phyloP scores from a whole-genome alignment of 257 asterid genomes.

The Penstemon davidsonii region DNA sequence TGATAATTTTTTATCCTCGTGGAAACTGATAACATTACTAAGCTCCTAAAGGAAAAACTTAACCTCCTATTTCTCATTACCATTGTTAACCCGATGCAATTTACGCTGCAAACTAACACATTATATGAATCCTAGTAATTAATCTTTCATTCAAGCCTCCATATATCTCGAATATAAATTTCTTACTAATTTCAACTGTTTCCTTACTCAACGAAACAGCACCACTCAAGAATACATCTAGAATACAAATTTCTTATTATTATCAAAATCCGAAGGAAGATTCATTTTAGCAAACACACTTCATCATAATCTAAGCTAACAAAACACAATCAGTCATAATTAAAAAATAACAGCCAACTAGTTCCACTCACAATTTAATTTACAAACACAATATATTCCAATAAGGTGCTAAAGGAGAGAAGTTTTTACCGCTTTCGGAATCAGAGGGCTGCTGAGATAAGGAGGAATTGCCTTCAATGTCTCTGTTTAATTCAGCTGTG shows the following conservation, averaged over 20 bases:
- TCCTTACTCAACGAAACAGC: not conserved
- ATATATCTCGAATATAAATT: not conserved
- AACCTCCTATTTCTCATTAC: not conserved
- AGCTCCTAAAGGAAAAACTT: not conserved
- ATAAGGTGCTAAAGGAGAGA: not conserved
- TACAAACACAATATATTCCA: not conserved
- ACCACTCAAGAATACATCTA: not conserved
- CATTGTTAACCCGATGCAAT: not conserved
- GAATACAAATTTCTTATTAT: not conserved
- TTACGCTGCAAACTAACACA: not conserved
- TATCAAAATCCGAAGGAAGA: not conserved
- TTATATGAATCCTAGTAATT: not conserved
- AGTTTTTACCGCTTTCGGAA: constrained; percentile 43
- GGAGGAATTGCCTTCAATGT: constrained; percentile 74
- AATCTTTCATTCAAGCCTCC: not conserved
- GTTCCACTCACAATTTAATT: not conserved
- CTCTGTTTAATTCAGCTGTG: constrained; percentile 87
- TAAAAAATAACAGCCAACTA: constrained; percentile 5
- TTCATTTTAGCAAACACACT: constrained; percentile 13
- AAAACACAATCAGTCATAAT: not conserved
- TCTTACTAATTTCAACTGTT: not conserved
- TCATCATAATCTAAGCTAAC: constrained; percentile 7
- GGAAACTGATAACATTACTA: too few relatives aligned
- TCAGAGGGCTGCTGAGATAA: constrained; percentile 56
- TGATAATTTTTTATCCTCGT: too few relatives aligned